Conservation (phyloP, 1,139 yeast genomes). For the Taiozyma sp. region DNA sequence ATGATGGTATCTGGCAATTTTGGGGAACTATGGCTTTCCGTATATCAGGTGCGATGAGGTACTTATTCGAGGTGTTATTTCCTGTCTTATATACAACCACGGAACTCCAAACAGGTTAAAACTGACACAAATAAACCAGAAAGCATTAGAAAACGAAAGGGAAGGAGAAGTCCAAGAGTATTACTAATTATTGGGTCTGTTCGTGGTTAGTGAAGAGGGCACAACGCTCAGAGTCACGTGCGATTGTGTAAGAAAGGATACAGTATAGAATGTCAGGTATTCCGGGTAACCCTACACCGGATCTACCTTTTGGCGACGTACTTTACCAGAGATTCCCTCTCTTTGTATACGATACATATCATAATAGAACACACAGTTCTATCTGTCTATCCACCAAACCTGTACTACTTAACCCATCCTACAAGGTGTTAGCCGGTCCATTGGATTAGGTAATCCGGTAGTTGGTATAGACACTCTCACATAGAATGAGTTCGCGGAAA, state of each 20-base stretch:
- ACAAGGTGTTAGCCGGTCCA: too few species aligned
- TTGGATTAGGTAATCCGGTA: too few species aligned
- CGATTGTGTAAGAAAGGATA: conserved; percentile 1
- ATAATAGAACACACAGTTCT: too few species aligned
- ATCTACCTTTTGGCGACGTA: too few species aligned
- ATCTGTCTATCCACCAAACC: too few species aligned
- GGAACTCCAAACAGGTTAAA: neutral
- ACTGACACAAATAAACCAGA: neutral
- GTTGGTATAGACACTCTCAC: too few species aligned
- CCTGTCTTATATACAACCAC: neutral
- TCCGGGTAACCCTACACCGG: too few species aligned
- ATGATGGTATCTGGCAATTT: neutral
- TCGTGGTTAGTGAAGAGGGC: neutral
- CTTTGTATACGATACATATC: too few species aligned
- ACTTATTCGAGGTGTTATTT: neutral
- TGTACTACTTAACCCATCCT: too few species aligned
- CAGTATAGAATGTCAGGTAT: too few species aligned
- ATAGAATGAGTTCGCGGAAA: too few species aligned
- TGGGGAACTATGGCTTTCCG: neutral
- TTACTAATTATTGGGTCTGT: neutral
- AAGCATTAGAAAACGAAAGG: neutral
- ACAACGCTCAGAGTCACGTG: conserved; percentile 4
- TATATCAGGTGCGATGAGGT: neutral
- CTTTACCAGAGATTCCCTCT: too few species aligned
- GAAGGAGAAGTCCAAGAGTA: neutral